Evolutionary conservation across 208 protist genomes (phyloP).

Genomic region (Porcisia deanei): DNA sequence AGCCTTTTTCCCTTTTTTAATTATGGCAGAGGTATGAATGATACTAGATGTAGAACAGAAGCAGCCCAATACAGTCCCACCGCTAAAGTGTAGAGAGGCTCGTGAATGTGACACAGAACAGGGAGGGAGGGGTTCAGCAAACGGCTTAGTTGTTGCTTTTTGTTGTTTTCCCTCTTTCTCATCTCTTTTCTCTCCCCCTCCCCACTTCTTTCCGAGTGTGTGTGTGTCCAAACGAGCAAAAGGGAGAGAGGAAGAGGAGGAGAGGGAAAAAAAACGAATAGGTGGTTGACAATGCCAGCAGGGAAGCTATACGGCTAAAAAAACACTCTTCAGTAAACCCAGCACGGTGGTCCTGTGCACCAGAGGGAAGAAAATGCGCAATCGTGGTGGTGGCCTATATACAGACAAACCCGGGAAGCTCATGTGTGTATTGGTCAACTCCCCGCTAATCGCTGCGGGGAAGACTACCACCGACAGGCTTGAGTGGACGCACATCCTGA

Average conservation of each 20-base stretch:
- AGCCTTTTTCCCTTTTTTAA: background rate
- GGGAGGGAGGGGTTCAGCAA: background rate
- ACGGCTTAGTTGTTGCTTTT: background rate
- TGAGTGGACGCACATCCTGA: conserved; percentile 58
- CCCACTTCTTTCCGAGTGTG: background rate
- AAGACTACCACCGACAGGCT: conserved; percentile 48
- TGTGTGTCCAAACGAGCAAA: background rate
- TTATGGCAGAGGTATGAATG: background rate
- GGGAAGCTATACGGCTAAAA: background rate
- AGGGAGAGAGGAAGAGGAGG: background rate
- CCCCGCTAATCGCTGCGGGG: conserved; percentile 44
- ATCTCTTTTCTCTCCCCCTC: no score
- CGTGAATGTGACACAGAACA: background rate
- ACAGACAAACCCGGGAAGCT: conserved; percentile 43
- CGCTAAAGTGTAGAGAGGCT: background rate
- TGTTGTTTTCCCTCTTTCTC: no score
- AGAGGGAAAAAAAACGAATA: background rate
- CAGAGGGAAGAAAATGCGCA: conserved; percentile 43
- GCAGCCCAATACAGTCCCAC: background rate
- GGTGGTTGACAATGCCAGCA: conserved; percentile 1
- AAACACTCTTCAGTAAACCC: conserved; percentile 16
- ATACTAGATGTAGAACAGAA: background rate
- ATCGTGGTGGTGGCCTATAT: conserved; percentile 45
- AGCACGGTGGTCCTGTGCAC: conserved; percentile 19
- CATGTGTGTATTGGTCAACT: conserved; percentile 38